phyloP scores from a whole-genome alignment of 768 basidiomycete genomes.

The Chalciporus chontae region DNA sequence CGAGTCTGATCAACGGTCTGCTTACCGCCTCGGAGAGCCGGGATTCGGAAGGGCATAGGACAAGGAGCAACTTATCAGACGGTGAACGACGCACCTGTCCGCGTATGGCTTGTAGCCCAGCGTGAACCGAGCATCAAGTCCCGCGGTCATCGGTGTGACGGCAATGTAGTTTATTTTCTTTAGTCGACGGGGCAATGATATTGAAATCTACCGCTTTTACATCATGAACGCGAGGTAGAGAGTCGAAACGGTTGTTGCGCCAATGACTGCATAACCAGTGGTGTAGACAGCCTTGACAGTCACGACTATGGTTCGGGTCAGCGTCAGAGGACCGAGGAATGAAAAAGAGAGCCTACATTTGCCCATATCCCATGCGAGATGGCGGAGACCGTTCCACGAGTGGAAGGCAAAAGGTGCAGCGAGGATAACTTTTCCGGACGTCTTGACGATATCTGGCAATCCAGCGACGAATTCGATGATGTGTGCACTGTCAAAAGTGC shows the following conservation, averaged over 20 bases:
- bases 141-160: not conserved
- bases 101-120: too few relatives aligned
- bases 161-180: not conserved
- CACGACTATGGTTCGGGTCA: constrained; percentile 50
- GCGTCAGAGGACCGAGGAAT: not conserved
- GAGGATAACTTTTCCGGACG: constrained; percentile 70
- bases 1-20: not conserved
- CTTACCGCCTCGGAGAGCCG: not conserved
- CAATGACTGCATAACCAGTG: constrained; percentile 83
- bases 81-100: not conserved
- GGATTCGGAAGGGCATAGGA: not conserved
- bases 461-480: constrained; percentile 68
- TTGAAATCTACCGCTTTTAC: not conserved
- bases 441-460: constrained; percentile 76
- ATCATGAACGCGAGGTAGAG: constrained; percentile 47
- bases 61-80: not conserved
- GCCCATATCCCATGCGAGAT: constrained; percentile 85
- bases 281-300: constrained; percentile 75
- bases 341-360: constrained; percentile 64
- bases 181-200: not conserved
- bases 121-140: not conserved
- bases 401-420: constrained; percentile 92
- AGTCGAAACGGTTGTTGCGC: constrained; percentile 71
- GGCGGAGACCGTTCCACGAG: constrained; percentile 84
- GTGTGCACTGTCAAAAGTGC: constrained; percentile 73